Evolutionary conservation across 179 eudicot species (phyloP), one percentile per base, ranked within the genome.

Genomic region (Nepenthes alata): DNA sequence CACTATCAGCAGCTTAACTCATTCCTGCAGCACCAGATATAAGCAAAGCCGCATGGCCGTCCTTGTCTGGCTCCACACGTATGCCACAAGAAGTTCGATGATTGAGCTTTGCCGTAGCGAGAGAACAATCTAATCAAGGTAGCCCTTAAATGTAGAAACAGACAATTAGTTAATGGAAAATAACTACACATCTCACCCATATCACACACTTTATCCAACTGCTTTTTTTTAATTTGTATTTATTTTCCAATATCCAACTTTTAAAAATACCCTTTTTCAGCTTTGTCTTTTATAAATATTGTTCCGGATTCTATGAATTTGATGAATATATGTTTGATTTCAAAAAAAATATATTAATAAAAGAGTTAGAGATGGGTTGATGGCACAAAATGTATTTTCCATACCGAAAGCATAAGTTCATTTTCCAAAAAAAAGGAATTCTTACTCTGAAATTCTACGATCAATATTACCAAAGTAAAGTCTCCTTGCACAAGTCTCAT

Each of bases 41-140:
- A 90, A 61, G 97, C 96, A 80, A 80, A 88, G 39, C 96, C 96
- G 66, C 96, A 94, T 61, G 97, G 97, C 58, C 82, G 85, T 50
- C 97, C 97, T 68, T 96, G 86, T 60, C 76, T 88, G 6, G 94
- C 88, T 54, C 97, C 96, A 55, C 90, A 90, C 47, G 88, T 88
- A 63, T 90, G 97, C 90, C 85, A 82, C 65, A 90, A 68, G 68
- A 83, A 88, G 76, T 88, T 94, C 67, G 83, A 94, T 0, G 94
- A 82, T 64, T 88, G 75, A 35, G 88, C 85, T 72, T 84, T 83
- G 62, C 97, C 96, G 64, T 61, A 90, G 62, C 93, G 88, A 64
- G 94, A 81, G 74, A 90, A 90, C 85, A 90, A 81, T 75, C 76
- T 90, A 44, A 90, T 78, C 49, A 90, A 72, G 35, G 88, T 67